A percentile compares a stretch with the other conserved stretches of the same genome.
Evolutionary conservation across 768 basidiomycete species (phyloP).

Genomic region (Amanita polypyramis): DNA sequence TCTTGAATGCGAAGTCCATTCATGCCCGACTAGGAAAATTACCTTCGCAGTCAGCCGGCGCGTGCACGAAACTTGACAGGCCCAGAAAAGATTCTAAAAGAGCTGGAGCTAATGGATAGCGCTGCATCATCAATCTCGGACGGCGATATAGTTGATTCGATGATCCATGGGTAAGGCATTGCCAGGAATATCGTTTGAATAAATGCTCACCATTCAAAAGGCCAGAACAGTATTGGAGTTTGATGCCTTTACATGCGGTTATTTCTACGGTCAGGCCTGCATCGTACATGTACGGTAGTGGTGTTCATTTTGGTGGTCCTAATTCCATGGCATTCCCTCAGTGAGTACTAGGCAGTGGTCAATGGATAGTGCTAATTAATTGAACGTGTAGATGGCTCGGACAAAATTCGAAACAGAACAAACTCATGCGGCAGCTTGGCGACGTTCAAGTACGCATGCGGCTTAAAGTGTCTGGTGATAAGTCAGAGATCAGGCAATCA

Average conservation of each 20-base stretch:
- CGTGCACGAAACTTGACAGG: conserved; percentile 46
- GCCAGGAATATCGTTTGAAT: background rate
- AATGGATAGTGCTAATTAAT: background rate
- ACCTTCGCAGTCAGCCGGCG: conserved; percentile 75
- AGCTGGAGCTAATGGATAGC: conserved; percentile 71
- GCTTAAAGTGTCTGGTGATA: conserved; percentile 84
- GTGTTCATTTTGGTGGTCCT: conserved; percentile 54
- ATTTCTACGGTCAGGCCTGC: conserved; percentile 87
- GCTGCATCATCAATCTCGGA: conserved; percentile 93
- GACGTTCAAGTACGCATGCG: conserved; percentile 97
- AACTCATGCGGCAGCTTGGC: conserved; percentile 67
- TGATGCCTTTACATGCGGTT: conserved; percentile 91
- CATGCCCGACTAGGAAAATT: conserved; percentile 71
- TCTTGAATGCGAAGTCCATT: background rate
- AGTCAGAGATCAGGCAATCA: conserved; percentile 79
- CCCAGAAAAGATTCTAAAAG: conserved; percentile 55
- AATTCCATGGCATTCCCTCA: conserved; percentile 72
- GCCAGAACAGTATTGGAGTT: conserved; percentile 89
- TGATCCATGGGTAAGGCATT: conserved; percentile 80
- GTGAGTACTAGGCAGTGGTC: conserved; percentile 33
- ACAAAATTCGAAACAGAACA: conserved; percentile 89
- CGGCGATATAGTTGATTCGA: conserved; percentile 83
- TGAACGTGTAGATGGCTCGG: conserved; percentile 73
- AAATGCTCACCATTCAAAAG: conserved; percentile 26
- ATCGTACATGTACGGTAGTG: conserved; percentile 67